Percentiles rank a stretch among this genome's conserved stretches.
Evolutionary conservation across 2,329 filamentous ascomycete species (phyloP).

Genomic region (Colletotrichum incanum): DNA sequence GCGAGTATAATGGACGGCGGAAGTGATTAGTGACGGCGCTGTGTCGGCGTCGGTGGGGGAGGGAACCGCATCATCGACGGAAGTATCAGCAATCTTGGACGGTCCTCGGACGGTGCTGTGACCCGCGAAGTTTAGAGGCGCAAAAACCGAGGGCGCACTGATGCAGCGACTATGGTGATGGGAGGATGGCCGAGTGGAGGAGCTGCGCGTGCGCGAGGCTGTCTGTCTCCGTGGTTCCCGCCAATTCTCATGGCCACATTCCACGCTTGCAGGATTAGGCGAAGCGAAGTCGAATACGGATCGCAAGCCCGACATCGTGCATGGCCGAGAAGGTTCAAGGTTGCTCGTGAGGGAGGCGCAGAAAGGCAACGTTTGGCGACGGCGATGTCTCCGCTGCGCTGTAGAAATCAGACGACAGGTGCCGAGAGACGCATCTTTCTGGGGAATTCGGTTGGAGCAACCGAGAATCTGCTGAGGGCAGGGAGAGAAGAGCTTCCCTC

Average conservation of each 20-base stretch:
- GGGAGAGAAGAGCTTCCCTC: no score
- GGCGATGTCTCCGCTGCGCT: neutral
- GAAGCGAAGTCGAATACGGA: neutral
- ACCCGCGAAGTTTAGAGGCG: constrained; percentile 38
- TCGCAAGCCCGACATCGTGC: neutral
- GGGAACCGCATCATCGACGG: neutral
- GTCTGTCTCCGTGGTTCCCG: neutral
- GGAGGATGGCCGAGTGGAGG: constrained; percentile 20
- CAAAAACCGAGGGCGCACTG: constrained; percentile 34
- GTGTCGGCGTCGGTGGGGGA: neutral
- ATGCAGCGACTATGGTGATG: constrained; percentile 21
- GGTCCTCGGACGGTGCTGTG: constrained; percentile 43
- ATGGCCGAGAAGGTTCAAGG: neutral
- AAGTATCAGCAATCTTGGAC: constrained; percentile 18
- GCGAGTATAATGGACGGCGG: neutral
- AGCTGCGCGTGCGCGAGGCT: neutral
- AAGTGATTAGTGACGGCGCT: neutral
- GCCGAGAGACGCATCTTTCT: neutral
- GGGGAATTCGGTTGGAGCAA: neutral
- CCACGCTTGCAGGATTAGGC: constrained; percentile 4
- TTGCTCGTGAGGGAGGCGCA: neutral
- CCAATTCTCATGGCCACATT: neutral
- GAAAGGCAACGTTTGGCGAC: neutral
- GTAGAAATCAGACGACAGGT: constrained; percentile 1
- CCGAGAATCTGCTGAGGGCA: neutral